phyloP scores from a whole-genome alignment of 2,329 filamentous ascomycete species.

The Pyrenophora teres region DNA sequence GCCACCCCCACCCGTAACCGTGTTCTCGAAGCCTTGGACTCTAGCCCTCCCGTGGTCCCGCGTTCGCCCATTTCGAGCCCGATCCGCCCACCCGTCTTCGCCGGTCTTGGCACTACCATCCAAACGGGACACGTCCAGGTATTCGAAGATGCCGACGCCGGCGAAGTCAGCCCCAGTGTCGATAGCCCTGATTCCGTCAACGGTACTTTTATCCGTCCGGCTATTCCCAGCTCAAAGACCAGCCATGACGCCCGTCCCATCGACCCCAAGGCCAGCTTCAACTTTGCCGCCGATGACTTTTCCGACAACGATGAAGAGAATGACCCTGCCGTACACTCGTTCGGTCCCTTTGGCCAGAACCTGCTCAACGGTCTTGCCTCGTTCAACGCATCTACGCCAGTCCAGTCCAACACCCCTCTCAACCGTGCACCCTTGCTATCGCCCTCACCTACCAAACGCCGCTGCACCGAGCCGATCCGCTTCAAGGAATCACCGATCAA shows the following conservation, averaged over 20 bases:
- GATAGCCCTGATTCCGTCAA: constrained; percentile 32
- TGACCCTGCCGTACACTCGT: constrained; percentile 89
- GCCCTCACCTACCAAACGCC: constrained; percentile 36
- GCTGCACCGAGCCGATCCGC: constrained; percentile 27
- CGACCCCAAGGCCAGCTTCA: constrained; percentile 32
- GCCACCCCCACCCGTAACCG: constrained; percentile 42
- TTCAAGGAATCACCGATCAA: constrained; percentile 58
- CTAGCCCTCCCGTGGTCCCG: constrained; percentile 67
- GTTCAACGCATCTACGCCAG: constrained; percentile 69
- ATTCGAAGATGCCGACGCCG: constrained; percentile 47
- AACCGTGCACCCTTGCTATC: constrained; percentile 34
- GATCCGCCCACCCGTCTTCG: constrained; percentile 53
- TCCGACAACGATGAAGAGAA: constrained; percentile 87
- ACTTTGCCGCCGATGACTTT: constrained; percentile 61
- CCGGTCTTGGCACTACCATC: constrained; percentile 40
- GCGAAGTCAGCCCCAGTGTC: constrained; percentile 27
- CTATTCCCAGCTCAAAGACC: constrained; percentile 28
- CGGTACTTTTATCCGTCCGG: constrained; percentile 39
- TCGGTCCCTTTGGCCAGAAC: constrained; percentile 86
- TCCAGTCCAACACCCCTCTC: constrained; percentile 37
- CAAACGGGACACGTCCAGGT: constrained; percentile 39
- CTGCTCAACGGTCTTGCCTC: constrained; percentile 81
- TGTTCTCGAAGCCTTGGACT: constrained; percentile 56
- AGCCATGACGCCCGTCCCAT: constrained; percentile 21
- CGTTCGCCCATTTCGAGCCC: constrained; percentile 76